Evolutionary conservation across 2,329 filamentous ascomycete species (phyloP).

Genomic region (Diaporthe citri): DNA sequence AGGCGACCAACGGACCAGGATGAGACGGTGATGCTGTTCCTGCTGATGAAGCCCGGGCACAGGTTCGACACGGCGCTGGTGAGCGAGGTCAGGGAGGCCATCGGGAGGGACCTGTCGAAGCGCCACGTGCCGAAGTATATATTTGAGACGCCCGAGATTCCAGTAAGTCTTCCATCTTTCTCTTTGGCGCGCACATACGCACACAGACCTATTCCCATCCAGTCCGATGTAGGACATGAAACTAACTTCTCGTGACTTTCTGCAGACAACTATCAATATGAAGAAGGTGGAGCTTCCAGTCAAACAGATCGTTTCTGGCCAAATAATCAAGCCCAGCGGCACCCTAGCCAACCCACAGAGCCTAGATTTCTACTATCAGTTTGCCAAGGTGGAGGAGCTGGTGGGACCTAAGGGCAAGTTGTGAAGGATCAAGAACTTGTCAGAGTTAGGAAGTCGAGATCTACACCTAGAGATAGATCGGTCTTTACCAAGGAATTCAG

Average conservation of each 20-base stretch:
- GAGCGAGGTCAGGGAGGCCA: constrained; percentile 71
- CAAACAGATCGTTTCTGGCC: constrained; percentile 85
- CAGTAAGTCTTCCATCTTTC: constrained; percentile 64
- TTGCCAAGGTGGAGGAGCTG: constrained; percentile 77
- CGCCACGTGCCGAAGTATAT: constrained; percentile 83
- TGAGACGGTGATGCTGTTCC: constrained; percentile 67
- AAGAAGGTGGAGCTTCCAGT: constrained; percentile 90
- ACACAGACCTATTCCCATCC: background rate
- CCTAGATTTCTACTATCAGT: constrained; percentile 83
- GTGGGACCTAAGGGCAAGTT: constrained; percentile 61
- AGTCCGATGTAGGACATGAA: background rate
- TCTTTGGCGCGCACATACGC: background rate
- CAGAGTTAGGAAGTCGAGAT: background rate
- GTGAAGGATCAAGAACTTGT: constrained; percentile 49
- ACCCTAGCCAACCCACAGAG: constrained; percentile 83
- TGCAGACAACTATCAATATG: constrained; percentile 81
- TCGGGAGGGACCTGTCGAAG: constrained; percentile 75
- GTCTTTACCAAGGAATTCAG: background rate
- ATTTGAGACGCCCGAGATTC: constrained; percentile 85
- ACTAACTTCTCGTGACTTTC: background rate
- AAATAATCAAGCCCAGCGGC: constrained; percentile 79
- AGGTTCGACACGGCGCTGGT: constrained; percentile 68
- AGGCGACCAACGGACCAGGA: constrained; percentile 69
- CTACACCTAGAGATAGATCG: background rate
- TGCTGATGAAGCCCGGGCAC: constrained; percentile 68